Conservation (phyloP, 805 yeast genomes). For the Candida sithepensis region DNA sequence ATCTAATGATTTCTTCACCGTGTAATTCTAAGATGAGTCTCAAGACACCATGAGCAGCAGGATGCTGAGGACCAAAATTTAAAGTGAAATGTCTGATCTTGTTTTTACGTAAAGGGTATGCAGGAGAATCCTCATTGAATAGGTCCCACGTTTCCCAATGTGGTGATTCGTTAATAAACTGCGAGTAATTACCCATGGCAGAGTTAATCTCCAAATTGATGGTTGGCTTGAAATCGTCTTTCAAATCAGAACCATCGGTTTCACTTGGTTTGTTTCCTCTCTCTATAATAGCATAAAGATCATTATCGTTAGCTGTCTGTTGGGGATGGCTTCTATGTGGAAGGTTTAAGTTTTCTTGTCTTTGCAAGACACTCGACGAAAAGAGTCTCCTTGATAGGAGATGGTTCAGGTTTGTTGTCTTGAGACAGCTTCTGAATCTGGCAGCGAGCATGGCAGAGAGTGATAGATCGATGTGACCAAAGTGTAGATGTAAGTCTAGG, state of each 20-base stretch:
- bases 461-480: too few relatives aligned
- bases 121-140: slow-evolving; percentile 34
- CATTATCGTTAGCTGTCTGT: slow-evolving; percentile 28
- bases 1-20: slow-evolving; percentile 83
- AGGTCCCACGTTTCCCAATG: slow-evolving; percentile 35
- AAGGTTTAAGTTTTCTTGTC: neutral
- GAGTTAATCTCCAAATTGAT: slow-evolving; percentile 33
- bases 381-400: neutral
- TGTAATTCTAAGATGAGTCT: slow-evolving; percentile 80
- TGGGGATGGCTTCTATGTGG: slow-evolving; percentile 6
- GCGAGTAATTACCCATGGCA: slow-evolving; percentile 39
- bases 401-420: neutral
- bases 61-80: slow-evolving; percentile 92
- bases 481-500: too few relatives aligned
- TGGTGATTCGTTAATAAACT: slow-evolving; percentile 31
- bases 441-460: neutral
- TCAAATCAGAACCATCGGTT: slow-evolving; percentile 10
- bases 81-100: slow-evolving; percentile 84
- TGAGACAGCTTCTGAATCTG: neutral
- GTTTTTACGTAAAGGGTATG: slow-evolving; percentile 33
- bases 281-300: slow-evolving; percentile 27
- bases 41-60: slow-evolving; percentile 92
- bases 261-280: slow-evolving; percentile 29
- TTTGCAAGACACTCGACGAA: neutral
- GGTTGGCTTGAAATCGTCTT: slow-evolving; percentile 25